Evolutionary conservation across 2,329 filamentous ascomycete genomes (phyloP), one percentile per base, ranked within the genome.

Genomic region (Paraphoma sp.): DNA sequence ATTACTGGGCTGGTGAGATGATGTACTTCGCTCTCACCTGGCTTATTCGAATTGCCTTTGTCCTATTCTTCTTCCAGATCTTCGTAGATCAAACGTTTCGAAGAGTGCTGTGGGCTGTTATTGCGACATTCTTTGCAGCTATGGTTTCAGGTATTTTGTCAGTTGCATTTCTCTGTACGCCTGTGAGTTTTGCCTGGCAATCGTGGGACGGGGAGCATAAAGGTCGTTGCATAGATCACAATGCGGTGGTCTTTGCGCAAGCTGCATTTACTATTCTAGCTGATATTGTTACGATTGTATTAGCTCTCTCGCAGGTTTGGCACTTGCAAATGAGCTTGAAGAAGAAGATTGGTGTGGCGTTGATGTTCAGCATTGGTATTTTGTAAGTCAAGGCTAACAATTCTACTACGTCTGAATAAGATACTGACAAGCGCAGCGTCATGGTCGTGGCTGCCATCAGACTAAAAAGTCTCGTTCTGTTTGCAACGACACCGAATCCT

Each of bases 391-490:
- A 23, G 17, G n/a, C 38, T 23, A 23, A 16, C 49, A 36, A 17
- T 10, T 43, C 9, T 41, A 14, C 2, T 14, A 11, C 4, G 10
- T 9, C 9, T 5, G 9, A 3, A 23, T 3, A 14, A 11, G 42
- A 44, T 23, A 14, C 48, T 51, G 42, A 54, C 42, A 6, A 78
- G 73, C 51, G 75, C 45, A 80, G 77, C 50, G 76, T 79, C 45
- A 80, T 77, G 5, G 53, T 80, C 11, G 69, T 81, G 17, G 79
- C 78, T 46, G 74, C 78, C 49, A 58, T 81, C 28, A 76, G 79
- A 2, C 63, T 81, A 1, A 68, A 70, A 6, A 74, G 74, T 5
- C 67, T 81, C 5, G 71, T 81, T 45, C 56, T 72, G 44, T 81
- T 81, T 53, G 74, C 76, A 28, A 75, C 68, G 23, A 77, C 78